Percentiles rank a stretch among this genome's conserved stretches.
These are phyloP conservation scores for Kwoniella sp. DNA, from an alignment of 768 basidiomycete genomes.

Conservation along the genomic window DNA sequence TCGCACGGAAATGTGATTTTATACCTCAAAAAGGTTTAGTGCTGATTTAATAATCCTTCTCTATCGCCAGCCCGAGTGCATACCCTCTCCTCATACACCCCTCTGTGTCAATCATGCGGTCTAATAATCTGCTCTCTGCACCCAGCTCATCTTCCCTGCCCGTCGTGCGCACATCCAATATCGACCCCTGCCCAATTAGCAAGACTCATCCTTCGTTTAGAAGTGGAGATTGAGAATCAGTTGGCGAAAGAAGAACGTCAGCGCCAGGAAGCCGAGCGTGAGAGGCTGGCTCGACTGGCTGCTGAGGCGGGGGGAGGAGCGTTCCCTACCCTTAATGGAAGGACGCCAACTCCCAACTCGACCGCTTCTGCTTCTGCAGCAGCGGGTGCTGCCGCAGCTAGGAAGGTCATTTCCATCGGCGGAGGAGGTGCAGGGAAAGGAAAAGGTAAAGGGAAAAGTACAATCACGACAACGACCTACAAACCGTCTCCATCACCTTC, in stretches of 20 bases:
- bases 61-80: slow-evolving; percentile 49
- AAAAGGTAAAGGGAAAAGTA: slow-evolving; percentile 45
- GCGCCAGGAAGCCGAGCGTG: slow-evolving; percentile 38
- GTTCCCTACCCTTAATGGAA: slow-evolving; percentile 39
- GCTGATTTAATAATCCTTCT: too few relatives aligned
- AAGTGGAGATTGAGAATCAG: slow-evolving; percentile 43
- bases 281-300: slow-evolving; percentile 27
- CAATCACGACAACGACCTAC: slow-evolving; percentile 46
- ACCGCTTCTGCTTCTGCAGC: neutral
- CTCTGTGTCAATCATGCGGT: slow-evolving; percentile 54
- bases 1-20: too few relatives aligned
- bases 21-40: too few relatives aligned
- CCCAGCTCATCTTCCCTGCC: slow-evolving; percentile 54
- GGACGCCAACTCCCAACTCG: neutral
- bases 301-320: slow-evolving; percentile 48
- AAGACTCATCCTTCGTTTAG: slow-evolving; percentile 41
- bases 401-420: slow-evolving; percentile 50
- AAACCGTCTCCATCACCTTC: slow-evolving; percentile 10
- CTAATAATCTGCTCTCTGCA: slow-evolving; percentile 54
- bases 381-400: slow-evolving; percentile 6
- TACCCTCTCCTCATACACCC: slow-evolving; percentile 53
- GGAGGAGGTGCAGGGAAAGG: slow-evolving; percentile 20
- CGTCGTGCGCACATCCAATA: slow-evolving; percentile 48
- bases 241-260: slow-evolving; percentile 37
- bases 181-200: slow-evolving; percentile 40